A percentile compares a stretch with the other conserved stretches of the same genome.
phyloP scores from a whole-genome alignment of 1,284 basidiomycete species.

The Cryptococcus amylolentus region DNA sequence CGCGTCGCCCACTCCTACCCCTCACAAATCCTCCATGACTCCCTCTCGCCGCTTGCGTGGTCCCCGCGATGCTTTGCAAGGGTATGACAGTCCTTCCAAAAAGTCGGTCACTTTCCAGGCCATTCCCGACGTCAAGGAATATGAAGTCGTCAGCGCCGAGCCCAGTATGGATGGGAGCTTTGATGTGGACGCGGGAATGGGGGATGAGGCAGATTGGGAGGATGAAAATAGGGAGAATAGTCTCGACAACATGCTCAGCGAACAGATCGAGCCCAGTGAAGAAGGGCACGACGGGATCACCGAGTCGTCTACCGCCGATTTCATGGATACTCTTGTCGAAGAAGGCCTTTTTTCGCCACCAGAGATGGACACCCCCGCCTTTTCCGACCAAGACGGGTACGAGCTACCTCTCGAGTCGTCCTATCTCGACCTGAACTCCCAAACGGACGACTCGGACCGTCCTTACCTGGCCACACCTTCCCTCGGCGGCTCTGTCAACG shows the following conservation, averaged over 20 bases:
- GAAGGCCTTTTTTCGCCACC: constrained; percentile 47
- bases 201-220: constrained; percentile 49
- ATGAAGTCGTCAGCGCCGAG: constrained; percentile 63
- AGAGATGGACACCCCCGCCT: constrained; percentile 28
- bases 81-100: constrained; percentile 53
- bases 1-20: constrained; percentile 30
- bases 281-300: constrained; percentile 1
- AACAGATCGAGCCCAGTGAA: constrained; percentile 4
- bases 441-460: constrained; percentile 3
- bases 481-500: constrained; percentile 28
- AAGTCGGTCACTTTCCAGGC: constrained; percentile 83
- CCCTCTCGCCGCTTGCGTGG: constrained; percentile 74
- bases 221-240: constrained; percentile 30
- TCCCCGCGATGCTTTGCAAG: constrained; percentile 55
- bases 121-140: constrained; percentile 82
- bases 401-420: constrained; percentile 21
- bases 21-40: constrained; percentile 66
- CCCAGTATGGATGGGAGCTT: constrained; percentile 53
- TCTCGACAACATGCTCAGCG: constrained; percentile 18
- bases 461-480: constrained; percentile 37
- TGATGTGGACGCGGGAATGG: constrained; percentile 52
- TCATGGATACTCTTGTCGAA: constrained; percentile 47
- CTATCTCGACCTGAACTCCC: constrained; percentile 4
- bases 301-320: constrained; percentile 47
- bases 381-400: constrained; percentile 33